Percentiles rank a stretch among this genome's conserved stretches.
Conservation (phyloP, 2,329 filamentous ascomycete genomes). For the Cladosporium austrohemisphaericum region DNA sequence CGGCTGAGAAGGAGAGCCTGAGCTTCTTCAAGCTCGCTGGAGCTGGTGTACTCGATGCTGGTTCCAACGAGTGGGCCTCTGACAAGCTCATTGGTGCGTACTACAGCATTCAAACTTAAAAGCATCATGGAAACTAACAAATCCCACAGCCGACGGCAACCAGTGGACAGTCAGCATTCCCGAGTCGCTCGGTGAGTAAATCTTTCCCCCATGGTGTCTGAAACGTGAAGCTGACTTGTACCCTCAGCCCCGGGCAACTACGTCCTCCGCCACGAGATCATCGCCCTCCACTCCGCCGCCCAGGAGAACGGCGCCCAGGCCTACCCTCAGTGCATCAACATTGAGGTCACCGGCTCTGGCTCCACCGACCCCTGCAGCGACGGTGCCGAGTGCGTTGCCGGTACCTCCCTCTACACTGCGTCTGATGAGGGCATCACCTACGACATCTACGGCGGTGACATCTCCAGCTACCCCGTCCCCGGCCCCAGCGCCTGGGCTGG, state of each 20-base stretch:
- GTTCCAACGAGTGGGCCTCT: constrained; percentile 50
- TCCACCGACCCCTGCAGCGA: constrained; percentile 11
- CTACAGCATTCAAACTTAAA: too few relatives aligned
- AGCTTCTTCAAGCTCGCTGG: constrained; percentile 63
- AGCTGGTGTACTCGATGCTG: constrained; percentile 49
- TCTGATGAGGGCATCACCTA: constrained; percentile 54
- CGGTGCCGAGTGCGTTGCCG: constrained; percentile 26
- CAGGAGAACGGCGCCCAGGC: constrained; percentile 18
- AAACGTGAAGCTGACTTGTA: too few relatives aligned
- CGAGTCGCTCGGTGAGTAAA: constrained; percentile 46
- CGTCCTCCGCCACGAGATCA: constrained; percentile 57
- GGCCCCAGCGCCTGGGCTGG: constrained; percentile 38
- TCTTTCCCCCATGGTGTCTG: too few relatives aligned
- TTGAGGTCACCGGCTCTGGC: constrained; percentile 56
- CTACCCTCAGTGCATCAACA: constrained; percentile 49
- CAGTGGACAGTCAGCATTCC: constrained; percentile 48
- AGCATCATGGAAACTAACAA: background rate
- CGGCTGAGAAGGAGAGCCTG: constrained; percentile 51
- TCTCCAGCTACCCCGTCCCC: constrained; percentile 46
- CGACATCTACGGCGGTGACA: constrained; percentile 51
- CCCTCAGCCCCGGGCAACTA: constrained; percentile 57
- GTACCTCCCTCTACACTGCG: constrained; percentile 53
- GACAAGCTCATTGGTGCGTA: constrained; percentile 44
- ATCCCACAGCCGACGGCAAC: constrained; percentile 17
- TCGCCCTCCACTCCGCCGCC: constrained; percentile 56